Percentiles rank a stretch among this genome's conserved stretches.
These are phyloP conservation scores for Apiospora saccharicola DNA, from an alignment of 2,329 filamentous ascomycete genomes.

Conservation along the genomic window DNA sequence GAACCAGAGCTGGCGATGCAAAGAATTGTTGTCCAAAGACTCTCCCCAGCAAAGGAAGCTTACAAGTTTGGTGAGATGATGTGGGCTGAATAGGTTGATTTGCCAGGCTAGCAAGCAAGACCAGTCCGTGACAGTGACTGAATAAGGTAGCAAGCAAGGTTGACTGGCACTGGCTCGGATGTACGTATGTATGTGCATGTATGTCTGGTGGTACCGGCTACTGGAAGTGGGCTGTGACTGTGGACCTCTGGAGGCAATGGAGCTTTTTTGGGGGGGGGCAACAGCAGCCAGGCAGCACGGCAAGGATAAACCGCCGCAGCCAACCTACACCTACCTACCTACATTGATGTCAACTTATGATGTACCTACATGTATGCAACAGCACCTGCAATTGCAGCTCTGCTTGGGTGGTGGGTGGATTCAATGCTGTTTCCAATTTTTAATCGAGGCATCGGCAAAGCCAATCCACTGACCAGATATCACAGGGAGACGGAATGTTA, in stretches of 20 bases:
- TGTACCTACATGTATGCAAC: background rate
- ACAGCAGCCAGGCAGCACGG: background rate
- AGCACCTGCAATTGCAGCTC: background rate
- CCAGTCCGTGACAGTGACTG: slow-evolving; percentile 17
- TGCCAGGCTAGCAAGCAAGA: slow-evolving; percentile 16
- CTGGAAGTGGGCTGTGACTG: background rate
- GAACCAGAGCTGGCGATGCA: slow-evolving; percentile 14
- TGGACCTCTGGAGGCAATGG: slow-evolving; percentile 4
- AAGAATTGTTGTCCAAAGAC: slow-evolving; percentile 21
- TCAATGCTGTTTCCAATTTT: too few species aligned
- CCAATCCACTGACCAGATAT: too few species aligned
- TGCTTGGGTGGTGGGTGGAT: too few species aligned
- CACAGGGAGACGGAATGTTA: too few species aligned
- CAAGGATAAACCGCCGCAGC: slow-evolving; percentile 2
- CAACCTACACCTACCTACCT: background rate
- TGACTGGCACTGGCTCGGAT: slow-evolving; percentile 12
- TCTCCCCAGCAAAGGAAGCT: slow-evolving; percentile 12
- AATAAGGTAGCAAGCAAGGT: slow-evolving; percentile 10
- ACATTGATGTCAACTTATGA: too few species aligned
- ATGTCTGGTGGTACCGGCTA: background rate
- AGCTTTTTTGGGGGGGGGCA: slow-evolving; percentile 7
- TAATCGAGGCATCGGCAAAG: too few species aligned
- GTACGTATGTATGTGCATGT: background rate
- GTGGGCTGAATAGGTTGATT: slow-evolving; percentile 22
- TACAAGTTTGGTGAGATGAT: slow-evolving; percentile 19